phyloP scores from a whole-genome alignment of 2,329 filamentous ascomycete genomes.

The Rutstroemia sp. region DNA sequence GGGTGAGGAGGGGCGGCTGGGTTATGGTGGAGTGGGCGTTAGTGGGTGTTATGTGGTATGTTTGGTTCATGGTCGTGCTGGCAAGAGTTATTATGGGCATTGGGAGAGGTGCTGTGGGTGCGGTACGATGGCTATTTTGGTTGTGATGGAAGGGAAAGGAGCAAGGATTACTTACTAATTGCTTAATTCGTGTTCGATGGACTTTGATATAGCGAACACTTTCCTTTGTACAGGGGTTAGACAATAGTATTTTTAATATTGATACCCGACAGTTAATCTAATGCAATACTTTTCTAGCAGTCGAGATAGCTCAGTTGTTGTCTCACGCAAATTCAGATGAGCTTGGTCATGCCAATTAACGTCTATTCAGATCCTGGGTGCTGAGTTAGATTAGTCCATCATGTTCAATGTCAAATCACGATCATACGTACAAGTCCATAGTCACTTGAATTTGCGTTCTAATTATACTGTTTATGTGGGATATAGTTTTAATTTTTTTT shows the following conservation, averaged over 20 bases:
- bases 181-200: background rate
- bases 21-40: conserved; percentile 80
- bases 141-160: background rate
- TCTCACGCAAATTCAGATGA: no score
- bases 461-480: no score
- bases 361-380: no score
- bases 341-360: no score
- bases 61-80: conserved; percentile 83
- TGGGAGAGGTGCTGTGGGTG: conserved; percentile 49
- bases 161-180: no score
- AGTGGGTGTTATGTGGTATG: conserved; percentile 86
- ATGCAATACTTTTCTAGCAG: background rate
- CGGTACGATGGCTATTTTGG: conserved; percentile 72
- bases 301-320: no score
- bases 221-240: background rate
- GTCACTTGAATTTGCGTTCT: no score
- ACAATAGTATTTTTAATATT: conserved; percentile 5
- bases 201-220: background rate
- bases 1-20: conserved; percentile 71
- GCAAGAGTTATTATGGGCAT: conserved; percentile 58
- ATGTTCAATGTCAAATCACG: no score
- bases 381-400: no score
- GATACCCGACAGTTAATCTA: conserved; percentile 8
- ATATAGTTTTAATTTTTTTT: no score
- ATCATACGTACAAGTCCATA: no score